These are phyloP conservation scores for Aristolochia fimbriata DNA, from an alignment of 164 flowering plant species.

Conservation along the genomic window DNA sequence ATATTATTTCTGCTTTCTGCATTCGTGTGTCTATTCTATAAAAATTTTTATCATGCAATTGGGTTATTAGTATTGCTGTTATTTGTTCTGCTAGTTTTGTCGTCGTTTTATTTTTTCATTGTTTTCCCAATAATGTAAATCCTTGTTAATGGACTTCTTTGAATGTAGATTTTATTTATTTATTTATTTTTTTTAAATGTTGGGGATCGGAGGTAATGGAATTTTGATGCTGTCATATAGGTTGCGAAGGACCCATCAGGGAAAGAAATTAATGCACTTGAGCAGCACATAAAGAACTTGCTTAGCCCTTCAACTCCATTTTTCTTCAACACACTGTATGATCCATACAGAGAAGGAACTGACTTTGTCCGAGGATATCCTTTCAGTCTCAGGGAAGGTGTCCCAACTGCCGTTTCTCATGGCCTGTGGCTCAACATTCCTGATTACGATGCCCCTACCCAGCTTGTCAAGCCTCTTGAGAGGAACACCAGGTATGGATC, in stretches of 20 bases:
- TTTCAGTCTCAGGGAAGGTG: slow-evolving; percentile 78
- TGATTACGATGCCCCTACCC: slow-evolving; percentile 85
- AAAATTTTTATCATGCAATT: too few relatives aligned
- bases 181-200: neutral
- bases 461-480: slow-evolving; percentile 73
- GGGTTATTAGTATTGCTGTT: too few relatives aligned
- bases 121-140: too few relatives aligned
- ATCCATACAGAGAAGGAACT: slow-evolving; percentile 70
- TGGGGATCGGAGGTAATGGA: neutral
- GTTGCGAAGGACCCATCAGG: slow-evolving; percentile 79
- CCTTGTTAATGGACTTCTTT: too few relatives aligned
- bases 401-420: slow-evolving; percentile 70
- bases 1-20: too few relatives aligned
- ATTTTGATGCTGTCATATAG: slow-evolving; percentile 18
- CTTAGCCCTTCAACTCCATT: slow-evolving; percentile 64
- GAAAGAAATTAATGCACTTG: slow-evolving; percentile 64
- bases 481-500: slow-evolving; percentile 53
- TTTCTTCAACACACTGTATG: slow-evolving; percentile 82
- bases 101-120: too few relatives aligned
- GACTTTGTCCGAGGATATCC: slow-evolving; percentile 90
- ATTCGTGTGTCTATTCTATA: too few relatives aligned
- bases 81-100: too few relatives aligned
- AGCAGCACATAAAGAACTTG: slow-evolving; percentile 75
- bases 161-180: too few relatives aligned
- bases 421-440: slow-evolving; percentile 85